These are phyloP conservation scores for Malassezia globosa DNA, from an alignment of 1,284 basidiomycete species.

Conservation along the genomic window DNA sequence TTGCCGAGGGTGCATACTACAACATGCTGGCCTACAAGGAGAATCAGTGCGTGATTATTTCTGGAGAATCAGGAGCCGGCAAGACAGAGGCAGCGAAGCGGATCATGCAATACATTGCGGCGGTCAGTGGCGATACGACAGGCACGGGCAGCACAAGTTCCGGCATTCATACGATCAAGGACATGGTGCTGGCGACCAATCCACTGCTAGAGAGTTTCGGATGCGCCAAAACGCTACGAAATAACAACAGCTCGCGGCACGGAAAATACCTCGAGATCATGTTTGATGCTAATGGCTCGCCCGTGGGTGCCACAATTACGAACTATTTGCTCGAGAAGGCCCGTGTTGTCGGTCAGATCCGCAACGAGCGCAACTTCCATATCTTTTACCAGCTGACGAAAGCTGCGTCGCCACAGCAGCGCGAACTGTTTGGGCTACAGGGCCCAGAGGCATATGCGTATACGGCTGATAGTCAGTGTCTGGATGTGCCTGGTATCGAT, in stretches of 20 bases:
- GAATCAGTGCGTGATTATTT: slow-evolving; percentile 99
- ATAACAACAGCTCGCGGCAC: slow-evolving; percentile 97
- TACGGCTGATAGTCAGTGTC: slow-evolving; percentile 79
- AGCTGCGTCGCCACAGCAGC: slow-evolving; percentile 73
- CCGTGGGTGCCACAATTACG: slow-evolving; percentile 93
- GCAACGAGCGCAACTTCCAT: slow-evolving; percentile 94
- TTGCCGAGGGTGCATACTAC: slow-evolving; percentile 94
- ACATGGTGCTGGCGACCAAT: slow-evolving; percentile 99
- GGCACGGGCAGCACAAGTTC: slow-evolving; percentile 49
- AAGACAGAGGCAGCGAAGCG: slow-evolving; percentile 49
- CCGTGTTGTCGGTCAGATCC: slow-evolving; percentile 87
- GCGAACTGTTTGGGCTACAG: slow-evolving; percentile 90
- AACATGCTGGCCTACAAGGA: slow-evolving; percentile 99
- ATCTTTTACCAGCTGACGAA: slow-evolving; percentile 99
- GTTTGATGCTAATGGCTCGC: slow-evolving; percentile 86
- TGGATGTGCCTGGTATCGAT: slow-evolving; percentile 82
- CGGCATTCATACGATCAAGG: slow-evolving; percentile 86
- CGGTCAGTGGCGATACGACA: slow-evolving; percentile 64
- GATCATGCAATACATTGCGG: slow-evolving; percentile 99
- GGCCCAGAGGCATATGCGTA: slow-evolving; percentile 92
- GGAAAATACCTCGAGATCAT: slow-evolving; percentile 99
- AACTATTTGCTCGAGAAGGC: slow-evolving; percentile 97
- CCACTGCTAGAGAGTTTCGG: slow-evolving; percentile 95
- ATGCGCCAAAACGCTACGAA: slow-evolving; percentile 94
- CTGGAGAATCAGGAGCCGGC: slow-evolving; percentile 66